These are phyloP conservation scores for Lenwebbia sp. DNA, from an alignment of 345 rosid genomes.

Conservation along the genomic window DNA sequence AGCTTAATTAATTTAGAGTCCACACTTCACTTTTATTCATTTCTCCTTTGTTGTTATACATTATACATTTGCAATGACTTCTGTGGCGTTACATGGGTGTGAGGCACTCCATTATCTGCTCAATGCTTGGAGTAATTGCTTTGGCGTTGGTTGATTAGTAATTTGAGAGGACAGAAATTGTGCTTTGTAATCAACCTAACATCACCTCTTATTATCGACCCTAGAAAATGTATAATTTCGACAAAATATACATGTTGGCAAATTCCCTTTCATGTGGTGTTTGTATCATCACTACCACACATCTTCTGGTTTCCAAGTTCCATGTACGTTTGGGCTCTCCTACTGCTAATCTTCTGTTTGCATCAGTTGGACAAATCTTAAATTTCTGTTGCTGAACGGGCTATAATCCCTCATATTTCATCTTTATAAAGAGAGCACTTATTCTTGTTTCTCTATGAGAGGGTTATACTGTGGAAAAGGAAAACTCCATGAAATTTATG, in stretches of 20 bases:
- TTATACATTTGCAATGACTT: background rate
- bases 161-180: background rate
- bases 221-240: background rate
- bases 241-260: background rate
- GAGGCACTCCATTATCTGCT: background rate
- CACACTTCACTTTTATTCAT: background rate
- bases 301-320: background rate
- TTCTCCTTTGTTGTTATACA: background rate
- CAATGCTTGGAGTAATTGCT: background rate
- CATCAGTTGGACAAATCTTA: background rate
- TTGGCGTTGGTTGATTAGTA: background rate
- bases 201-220: background rate
- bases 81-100: background rate
- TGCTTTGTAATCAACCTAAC: background rate
- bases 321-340: background rate
- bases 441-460: background rate
- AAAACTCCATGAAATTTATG: background rate
- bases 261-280: background rate
- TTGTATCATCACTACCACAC: background rate
- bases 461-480: background rate
- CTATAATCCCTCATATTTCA: background rate
- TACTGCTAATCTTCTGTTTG: background rate
- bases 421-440: background rate
- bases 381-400: background rate
- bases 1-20: background rate